These are phyloP conservation scores for Pulveroboletus sp. DNA, from an alignment of 768 basidiomycete species.

Conservation along the genomic window DNA sequence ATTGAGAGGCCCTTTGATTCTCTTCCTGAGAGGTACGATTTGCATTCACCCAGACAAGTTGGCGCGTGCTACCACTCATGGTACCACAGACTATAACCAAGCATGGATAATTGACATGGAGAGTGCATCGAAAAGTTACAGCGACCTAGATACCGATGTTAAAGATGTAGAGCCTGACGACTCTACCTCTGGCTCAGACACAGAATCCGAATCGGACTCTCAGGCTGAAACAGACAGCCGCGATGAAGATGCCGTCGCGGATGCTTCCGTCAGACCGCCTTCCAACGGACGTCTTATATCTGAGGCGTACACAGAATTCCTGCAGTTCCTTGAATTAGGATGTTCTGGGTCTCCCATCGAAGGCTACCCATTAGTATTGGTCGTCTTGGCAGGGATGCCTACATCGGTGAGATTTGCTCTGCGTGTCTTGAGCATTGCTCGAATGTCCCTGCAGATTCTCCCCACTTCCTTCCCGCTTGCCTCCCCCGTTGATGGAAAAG, in stretches of 20 bases:
- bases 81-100: conserved; percentile 53
- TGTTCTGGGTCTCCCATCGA: conserved; percentile 77
- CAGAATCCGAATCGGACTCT: conserved; percentile 21
- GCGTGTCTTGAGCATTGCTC: background rate
- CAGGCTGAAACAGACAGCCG: conserved; percentile 26
- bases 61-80: background rate
- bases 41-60: background rate
- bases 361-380: conserved; percentile 79
- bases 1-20: conserved; percentile 71
- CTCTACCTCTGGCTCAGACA: conserved; percentile 31
- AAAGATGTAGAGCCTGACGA: conserved; percentile 26
- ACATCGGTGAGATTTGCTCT: conserved; percentile 44
- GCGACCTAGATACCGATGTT: conserved; percentile 28
- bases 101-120: conserved; percentile 50
- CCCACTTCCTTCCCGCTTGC: conserved; percentile 14
- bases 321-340: conserved; percentile 73
- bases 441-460: conserved; percentile 16
- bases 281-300: conserved; percentile 20
- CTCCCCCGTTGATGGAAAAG: background rate
- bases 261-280: conserved; percentile 5
- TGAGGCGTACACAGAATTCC: conserved; percentile 65
- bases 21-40: conserved; percentile 63
- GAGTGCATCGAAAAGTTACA: conserved; percentile 13
- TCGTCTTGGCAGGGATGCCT: conserved; percentile 82
- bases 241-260: conserved; percentile 34